Evolutionary conservation across 257 asterid species (phyloP).

Genomic region (Solanum infundibuliforme): DNA sequence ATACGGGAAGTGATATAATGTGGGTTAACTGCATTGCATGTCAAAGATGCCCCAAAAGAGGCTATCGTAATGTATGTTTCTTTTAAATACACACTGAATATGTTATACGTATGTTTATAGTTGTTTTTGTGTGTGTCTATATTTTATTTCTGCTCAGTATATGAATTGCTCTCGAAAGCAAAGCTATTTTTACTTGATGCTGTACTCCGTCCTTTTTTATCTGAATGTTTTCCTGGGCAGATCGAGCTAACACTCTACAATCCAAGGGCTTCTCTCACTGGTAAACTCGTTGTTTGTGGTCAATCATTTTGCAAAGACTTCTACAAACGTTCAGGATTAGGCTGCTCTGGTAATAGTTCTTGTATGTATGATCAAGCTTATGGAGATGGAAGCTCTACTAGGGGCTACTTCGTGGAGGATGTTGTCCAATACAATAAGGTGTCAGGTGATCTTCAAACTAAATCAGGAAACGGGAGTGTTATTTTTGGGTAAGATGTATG

Average conservation of each 20-base stretch:
- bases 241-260: slow-evolving; percentile 74
- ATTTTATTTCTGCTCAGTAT: not conserved
- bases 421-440: slow-evolving; percentile 79
- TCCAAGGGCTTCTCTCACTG: slow-evolving; percentile 63
- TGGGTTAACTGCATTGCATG: slow-evolving; percentile 97
- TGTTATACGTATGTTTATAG: not conserved
- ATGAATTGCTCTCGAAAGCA: not conserved
- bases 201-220: not conserved
- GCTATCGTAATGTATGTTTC: slow-evolving; percentile 81
- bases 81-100: not conserved
- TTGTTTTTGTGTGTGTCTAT: not conserved
- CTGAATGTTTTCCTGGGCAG: slow-evolving; percentile 28
- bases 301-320: slow-evolving; percentile 58
- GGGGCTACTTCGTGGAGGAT: slow-evolving; percentile 87
- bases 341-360: slow-evolving; percentile 62
- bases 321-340: slow-evolving; percentile 31
- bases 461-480: slow-evolving; percentile 76
- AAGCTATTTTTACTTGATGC: not conserved
- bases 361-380: slow-evolving; percentile 73
- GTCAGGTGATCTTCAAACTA: slow-evolving; percentile 90
- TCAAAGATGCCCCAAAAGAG: slow-evolving; percentile 71
- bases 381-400: slow-evolving; percentile 88
- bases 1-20: slow-evolving; percentile 90
- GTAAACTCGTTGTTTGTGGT: slow-evolving; percentile 49
- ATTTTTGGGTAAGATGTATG: slow-evolving; percentile 70